Evolutionary conservation across 306 rosid species (phyloP).

Genomic region (Aeschynomene evenia): DNA sequence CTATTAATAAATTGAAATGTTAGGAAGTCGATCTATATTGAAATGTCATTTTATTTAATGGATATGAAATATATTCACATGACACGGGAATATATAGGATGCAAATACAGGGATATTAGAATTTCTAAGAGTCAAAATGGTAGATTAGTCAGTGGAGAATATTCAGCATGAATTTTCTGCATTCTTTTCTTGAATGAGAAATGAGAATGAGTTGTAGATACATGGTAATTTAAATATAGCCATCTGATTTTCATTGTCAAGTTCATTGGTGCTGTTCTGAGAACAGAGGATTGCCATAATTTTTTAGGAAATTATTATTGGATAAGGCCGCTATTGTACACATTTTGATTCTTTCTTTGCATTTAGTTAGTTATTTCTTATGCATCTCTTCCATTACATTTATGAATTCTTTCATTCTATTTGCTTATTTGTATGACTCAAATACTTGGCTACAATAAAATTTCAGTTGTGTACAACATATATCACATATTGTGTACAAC

Average conservation of each 20-base stretch:
- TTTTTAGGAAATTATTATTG: neutral
- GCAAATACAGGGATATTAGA: neutral
- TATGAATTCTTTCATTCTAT: neutral
- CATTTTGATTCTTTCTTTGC: neutral
- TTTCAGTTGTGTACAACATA: too few species aligned
- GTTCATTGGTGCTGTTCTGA: neutral
- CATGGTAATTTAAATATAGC: neutral
- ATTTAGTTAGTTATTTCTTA: neutral
- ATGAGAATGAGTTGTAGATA: constrained; percentile 21
- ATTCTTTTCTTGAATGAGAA: constrained; percentile 4
- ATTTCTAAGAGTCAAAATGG: neutral
- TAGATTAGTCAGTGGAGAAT: constrained; percentile 17
- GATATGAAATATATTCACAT: too few species aligned
- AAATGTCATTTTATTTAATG: too few species aligned
- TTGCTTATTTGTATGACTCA: too few species aligned
- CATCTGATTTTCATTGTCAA: neutral
- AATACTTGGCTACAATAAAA: too few species aligned
- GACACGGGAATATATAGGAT: too few species aligned
- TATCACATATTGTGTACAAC: too few species aligned
- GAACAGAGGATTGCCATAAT: neutral
- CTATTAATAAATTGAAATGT: too few species aligned
- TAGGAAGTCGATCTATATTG: too few species aligned
- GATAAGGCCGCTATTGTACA: neutral
- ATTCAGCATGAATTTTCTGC: constrained; percentile 5
- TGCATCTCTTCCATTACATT: too few species aligned